Evolutionary conservation across 2,329 filamentous ascomycete species (phyloP).

Genomic region (Lanzia echinophila): DNA sequence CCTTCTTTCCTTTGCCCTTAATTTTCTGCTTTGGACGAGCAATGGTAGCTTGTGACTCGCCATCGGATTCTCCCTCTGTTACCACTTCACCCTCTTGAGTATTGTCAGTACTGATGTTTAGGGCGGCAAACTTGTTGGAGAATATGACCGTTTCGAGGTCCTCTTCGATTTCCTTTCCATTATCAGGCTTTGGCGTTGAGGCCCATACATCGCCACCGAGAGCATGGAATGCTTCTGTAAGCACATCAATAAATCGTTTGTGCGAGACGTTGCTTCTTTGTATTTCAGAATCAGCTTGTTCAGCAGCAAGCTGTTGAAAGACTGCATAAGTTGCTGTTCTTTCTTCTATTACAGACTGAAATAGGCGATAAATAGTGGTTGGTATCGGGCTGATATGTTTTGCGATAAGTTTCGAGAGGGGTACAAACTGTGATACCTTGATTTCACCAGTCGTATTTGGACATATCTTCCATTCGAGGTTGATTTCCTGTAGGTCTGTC

Average conservation of each 20-base stretch:
- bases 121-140: background rate
- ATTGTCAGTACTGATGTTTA: background rate
- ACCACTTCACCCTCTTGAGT: background rate
- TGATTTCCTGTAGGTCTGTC: constrained; percentile 9
- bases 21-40: background rate
- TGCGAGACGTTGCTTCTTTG: constrained; percentile 14
- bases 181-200: constrained; percentile 26
- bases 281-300: constrained; percentile 15
- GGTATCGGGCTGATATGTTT: constrained; percentile 31
- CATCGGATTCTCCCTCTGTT: background rate
- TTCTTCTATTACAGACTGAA: constrained; percentile 13
- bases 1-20: background rate
- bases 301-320: constrained; percentile 9
- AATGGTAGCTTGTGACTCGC: too few species aligned
- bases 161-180: constrained; percentile 22
- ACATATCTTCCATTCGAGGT: background rate
- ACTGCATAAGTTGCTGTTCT: constrained; percentile 9
- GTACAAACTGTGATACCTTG: constrained; percentile 33
- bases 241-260: constrained; percentile 14
- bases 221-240: constrained; percentile 13
- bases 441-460: constrained; percentile 35
- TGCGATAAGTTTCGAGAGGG: constrained; percentile 35
- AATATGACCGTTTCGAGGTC: background rate
- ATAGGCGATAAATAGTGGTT: constrained; percentile 12
- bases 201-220: constrained; percentile 13